These are phyloP conservation scores for Colletotrichum sp. DNA, from an alignment of 2,329 filamentous ascomycete genomes.

Conservation along the genomic window DNA sequence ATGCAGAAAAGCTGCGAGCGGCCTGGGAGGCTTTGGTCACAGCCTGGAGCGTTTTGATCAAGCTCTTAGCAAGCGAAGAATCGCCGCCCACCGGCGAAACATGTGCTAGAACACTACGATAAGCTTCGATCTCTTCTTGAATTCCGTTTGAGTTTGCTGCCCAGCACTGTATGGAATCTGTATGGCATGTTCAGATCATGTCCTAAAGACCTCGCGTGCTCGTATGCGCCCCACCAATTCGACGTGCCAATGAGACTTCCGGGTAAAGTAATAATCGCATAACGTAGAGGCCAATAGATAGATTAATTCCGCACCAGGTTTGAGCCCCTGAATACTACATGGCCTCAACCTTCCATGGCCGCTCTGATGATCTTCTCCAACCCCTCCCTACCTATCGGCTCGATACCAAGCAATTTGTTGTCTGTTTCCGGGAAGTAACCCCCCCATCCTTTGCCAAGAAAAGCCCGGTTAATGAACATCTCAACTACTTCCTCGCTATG, in stretches of 20 bases:
- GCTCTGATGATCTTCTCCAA: constrained; percentile 1
- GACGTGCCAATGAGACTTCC: neutral
- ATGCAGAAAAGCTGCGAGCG: neutral
- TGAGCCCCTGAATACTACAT: neutral
- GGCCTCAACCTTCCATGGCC: neutral
- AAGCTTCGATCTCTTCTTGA: neutral
- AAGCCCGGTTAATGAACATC: constrained; percentile 8
- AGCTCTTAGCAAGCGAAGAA: neutral
- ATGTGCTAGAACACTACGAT: neutral
- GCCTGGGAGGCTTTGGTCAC: neutral
- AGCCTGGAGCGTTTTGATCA: neutral
- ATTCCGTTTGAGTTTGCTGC: neutral
- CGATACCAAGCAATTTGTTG: neutral
- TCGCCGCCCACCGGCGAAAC: neutral
- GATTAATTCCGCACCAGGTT: neutral
- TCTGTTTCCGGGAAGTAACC: constrained; percentile 4
- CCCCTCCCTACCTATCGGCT: neutral
- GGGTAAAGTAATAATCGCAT: neutral
- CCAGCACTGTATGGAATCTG: neutral
- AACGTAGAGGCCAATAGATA: neutral
- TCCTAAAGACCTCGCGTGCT: neutral
- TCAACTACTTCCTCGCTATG: constrained; percentile 7
- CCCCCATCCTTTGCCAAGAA: neutral
- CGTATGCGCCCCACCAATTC: neutral
- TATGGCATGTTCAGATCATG: neutral